phyloP scores from a whole-genome alignment of 768 basidiomycete species.

The Phlebiopsis flavidoalba region DNA sequence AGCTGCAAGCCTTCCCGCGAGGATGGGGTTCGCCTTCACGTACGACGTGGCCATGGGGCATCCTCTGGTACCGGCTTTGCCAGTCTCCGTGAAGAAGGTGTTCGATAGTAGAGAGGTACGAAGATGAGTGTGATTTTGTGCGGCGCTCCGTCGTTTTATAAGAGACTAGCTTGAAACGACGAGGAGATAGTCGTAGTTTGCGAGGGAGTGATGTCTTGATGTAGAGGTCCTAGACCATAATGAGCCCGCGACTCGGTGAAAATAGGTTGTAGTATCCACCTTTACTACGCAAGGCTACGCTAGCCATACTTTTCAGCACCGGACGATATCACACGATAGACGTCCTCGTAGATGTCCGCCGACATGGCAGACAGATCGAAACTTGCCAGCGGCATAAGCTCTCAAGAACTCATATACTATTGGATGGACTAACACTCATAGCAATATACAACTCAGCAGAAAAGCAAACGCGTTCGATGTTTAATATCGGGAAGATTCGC shows the following conservation, averaged over 20 bases:
- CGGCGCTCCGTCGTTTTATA: constrained; percentile 50
- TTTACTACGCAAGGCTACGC: constrained; percentile 62
- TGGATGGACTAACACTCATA: constrained; percentile 61
- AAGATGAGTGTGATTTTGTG: constrained; percentile 71
- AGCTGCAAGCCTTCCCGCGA: constrained; percentile 84
- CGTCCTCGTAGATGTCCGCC: constrained; percentile 69
- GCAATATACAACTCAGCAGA: constrained; percentile 89
- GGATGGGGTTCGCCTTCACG: constrained; percentile 51
- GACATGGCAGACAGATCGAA: constrained; percentile 88
- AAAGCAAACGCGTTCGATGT: too few species aligned
- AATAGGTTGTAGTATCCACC: constrained; percentile 33
- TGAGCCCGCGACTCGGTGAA: background rate
- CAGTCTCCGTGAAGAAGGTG: constrained; percentile 76
- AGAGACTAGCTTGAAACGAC: constrained; percentile 72
- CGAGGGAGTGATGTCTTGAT: constrained; percentile 57
- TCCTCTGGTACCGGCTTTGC: constrained; percentile 46
- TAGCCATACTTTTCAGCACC: constrained; percentile 58
- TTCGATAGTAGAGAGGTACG: constrained; percentile 94
- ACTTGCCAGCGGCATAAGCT: constrained; percentile 38
- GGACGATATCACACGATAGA: constrained; percentile 80
- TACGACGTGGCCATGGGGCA: constrained; percentile 48
- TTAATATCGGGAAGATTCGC: too few species aligned
- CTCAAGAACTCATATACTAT: background rate
- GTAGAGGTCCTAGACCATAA: constrained; percentile 60
- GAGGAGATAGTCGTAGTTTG: constrained; percentile 79